Evolutionary conservation across 257 asterid species (phyloP), one percentile per base, ranked within the genome.

Genomic region (Gentiana straminea): DNA sequence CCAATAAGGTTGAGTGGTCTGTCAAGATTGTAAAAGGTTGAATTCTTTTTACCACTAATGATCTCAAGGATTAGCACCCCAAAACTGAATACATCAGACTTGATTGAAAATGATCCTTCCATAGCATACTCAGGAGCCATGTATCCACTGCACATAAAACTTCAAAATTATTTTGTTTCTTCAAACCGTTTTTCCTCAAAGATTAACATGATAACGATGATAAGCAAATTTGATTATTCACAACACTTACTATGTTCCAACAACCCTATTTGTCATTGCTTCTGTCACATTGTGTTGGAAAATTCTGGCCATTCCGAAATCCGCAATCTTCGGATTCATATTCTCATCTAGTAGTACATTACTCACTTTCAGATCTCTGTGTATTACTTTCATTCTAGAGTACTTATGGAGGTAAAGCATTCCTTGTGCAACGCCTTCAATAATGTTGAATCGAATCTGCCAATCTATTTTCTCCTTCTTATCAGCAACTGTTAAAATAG

Each of bases 41-140:
- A 67, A 61, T 64, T 82, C 67, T 57, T 85, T 41, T 66, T 62
- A 66, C 92, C 89, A 46, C 82, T 80, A 59, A 73, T 77, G 60
- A 79, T 79, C 71, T 81, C 85, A 8, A 79, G 79, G 7, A 79
- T 33, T 50, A 81, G 51, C 55, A 86, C 78, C 11, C 85, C 87
- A 49, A 76, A 83, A 34, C 93, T 83, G 59, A 74, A 80, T 41
- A 83, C 77, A 33, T 83, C 89, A 1, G 93, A 86, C 64, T 83
- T 83, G 6, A 62, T 69, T 0, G 85, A 86, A 64, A 80, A 83
- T 3, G 72, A 72, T 2, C 95, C 95, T 33, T 82, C 79, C 81
- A 78, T 78, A 0, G 83, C 89, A 15, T 80, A 82, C 73, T 85
- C 84, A 0, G 89, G 91, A 15, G 94, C 81, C 86, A 84, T 84